Conservation (phyloP, 129 eudicot species). For the Deinandra increscens region DNA sequence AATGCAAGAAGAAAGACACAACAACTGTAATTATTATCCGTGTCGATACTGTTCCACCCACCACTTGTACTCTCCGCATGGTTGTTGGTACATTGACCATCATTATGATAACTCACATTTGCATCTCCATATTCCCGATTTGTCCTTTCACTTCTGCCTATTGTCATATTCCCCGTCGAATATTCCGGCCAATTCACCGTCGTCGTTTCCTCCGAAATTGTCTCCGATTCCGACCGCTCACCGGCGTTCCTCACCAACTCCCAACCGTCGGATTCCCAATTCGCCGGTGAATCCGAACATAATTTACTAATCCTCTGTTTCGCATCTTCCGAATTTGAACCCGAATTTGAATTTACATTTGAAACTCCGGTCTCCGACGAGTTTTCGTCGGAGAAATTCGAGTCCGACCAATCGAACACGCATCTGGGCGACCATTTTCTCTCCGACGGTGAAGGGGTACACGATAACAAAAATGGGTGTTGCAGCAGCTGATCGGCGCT, state of each 20-base stretch:
- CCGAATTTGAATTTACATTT: not conserved
- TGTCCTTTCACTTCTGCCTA: conserved; percentile 17
- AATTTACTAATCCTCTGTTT: conserved; percentile 41
- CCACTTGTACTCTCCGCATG: conserved; percentile 28
- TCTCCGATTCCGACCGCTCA: not conserved
- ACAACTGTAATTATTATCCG: conserved; percentile 34
- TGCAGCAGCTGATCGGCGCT: conserved; percentile 57
- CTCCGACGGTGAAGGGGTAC: not conserved
- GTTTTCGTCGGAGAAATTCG: conserved; percentile 33
- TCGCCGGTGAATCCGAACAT: conserved; percentile 35
- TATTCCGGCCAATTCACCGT: conserved; percentile 22
- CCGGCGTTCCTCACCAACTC: conserved; percentile 36
- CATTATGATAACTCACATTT: conserved; percentile 6
- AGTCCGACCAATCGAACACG: conserved; percentile 46
- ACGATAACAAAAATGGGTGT: conserved; percentile 51
- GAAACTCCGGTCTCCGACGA: conserved; percentile 1
- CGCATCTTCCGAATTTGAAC: conserved; percentile 2
- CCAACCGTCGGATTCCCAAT: conserved; percentile 81
- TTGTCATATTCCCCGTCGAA: not conserved
- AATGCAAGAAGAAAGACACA: conserved; percentile 18
- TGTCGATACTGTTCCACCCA: conserved; percentile 28
- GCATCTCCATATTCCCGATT: conserved; percentile 31
- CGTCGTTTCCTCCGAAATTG: conserved; percentile 14
- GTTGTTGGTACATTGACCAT: conserved; percentile 17
- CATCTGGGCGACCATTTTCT: conserved; percentile 55